Base-by-base conservation (phyloP, 2,329 filamentous ascomycete species). In the Fusarium anthophilum region DNA sequence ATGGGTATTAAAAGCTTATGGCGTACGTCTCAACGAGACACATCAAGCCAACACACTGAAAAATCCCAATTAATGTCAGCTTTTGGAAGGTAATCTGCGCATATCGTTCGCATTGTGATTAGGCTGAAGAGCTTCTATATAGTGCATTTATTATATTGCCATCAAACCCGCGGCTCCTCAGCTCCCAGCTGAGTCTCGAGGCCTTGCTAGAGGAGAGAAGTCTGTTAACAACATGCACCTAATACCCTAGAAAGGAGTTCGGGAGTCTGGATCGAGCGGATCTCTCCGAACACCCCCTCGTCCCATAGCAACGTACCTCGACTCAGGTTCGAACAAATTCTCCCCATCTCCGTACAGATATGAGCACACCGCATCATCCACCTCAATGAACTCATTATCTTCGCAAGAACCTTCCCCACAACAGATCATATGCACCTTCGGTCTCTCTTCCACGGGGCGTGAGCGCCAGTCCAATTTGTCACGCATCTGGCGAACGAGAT, bases 371-470 rank as follows among this genome's bases (percentile, higher is more conserved):
- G n/a, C 3, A 13, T 50, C 30, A 10, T 57, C 24, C 12, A 57
- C 6, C 8, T 65, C 22, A 7, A 32, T 12, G 30, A 48, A 50
- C 15, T 8, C 37, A 14, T 26, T 15, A 0, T 35, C 22, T 5
- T 9, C 13, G 6, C 10, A 11, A 3, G 3, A 5, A 10, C 0
- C 2, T 28, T 22, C 5, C 22, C 6, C 26, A 35, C 39, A 22
- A 53, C 24, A 50, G 13, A 56, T 8, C 17, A 66, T 35, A 6
- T 44, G 37, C 2, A 66, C 17, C 5, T 7, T 18, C 1, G 64
- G 64, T 15, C 62, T 59, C 5, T 66, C 15, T 8, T 4, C 26
- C 7, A 8, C 7, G 1, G 26, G 44, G 1, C 62, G 43, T 14
- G 22, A 59, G 15, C 51, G n/a, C 64, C 26, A 67, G 10, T 67